A percentile compares a stretch with the other conserved stretches of the same genome.
phyloP scores from a whole-genome alignment of 345 rosid species.

The Boechera retrofracta region DNA sequence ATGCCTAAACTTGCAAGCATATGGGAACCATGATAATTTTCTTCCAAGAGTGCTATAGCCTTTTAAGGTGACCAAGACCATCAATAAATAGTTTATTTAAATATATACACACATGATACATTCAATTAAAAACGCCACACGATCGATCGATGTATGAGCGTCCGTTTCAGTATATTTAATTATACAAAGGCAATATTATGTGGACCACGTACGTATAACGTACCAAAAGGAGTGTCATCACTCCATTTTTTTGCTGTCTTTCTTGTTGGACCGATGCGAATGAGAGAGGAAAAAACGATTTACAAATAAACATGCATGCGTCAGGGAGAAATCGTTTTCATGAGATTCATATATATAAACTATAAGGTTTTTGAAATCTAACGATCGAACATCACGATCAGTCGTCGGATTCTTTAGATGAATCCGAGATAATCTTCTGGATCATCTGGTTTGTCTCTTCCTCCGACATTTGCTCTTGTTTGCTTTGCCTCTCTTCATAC shows the following conservation, averaged over 20 bases:
- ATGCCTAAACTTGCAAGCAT: not conserved
- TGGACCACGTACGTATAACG: conserved; percentile 47
- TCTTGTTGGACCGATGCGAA: conserved; percentile 44
- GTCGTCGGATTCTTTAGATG: conserved; percentile 57
- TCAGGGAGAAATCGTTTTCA: conserved; percentile 43
- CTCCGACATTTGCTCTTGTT: conserved; percentile 75
- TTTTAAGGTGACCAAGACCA: conserved; percentile 6
- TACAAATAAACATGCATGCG: conserved; percentile 43
- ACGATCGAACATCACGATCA: conserved; percentile 42
- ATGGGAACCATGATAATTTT: not conserved
- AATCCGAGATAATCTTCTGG: conserved; percentile 67
- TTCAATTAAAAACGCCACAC: conserved; percentile 29
- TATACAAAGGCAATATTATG: conserved; percentile 23
- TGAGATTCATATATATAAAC: conserved; percentile 25
- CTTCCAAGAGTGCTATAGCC: conserved; percentile 13
- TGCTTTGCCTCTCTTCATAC: conserved; percentile 64
- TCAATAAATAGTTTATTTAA: conserved; percentile 16
- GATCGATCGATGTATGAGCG: conserved; percentile 21
- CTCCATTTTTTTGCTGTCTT: conserved; percentile 36
- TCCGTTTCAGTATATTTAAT: conserved; percentile 19
- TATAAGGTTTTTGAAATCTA: conserved; percentile 37
- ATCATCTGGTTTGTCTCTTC: conserved; percentile 86
- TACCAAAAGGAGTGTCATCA: conserved; percentile 37
- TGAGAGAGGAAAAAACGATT: conserved; percentile 20
- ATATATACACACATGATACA: conserved; percentile 6